Percentiles rank a stretch among this genome's conserved stretches.
These are phyloP conservation scores for Mortierella sp. DNA, from an alignment of 371 early-diverging fungal genomes.

Conservation along the genomic window DNA sequence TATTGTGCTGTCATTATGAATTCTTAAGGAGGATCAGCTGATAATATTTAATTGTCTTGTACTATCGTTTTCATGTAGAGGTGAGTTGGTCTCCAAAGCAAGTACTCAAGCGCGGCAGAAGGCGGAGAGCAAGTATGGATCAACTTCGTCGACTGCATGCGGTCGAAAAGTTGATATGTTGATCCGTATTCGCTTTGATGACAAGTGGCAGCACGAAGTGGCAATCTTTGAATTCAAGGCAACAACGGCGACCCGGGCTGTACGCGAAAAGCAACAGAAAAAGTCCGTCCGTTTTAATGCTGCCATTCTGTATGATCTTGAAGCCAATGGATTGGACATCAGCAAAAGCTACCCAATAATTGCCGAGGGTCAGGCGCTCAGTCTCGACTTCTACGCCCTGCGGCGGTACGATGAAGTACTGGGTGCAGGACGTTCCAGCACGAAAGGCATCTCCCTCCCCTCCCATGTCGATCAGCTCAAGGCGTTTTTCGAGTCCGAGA, in stretches of 20 bases:
- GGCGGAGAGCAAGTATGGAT: slow-evolving; percentile 24
- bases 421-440: slow-evolving; percentile 16
- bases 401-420: slow-evolving; percentile 9
- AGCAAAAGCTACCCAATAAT: slow-evolving; percentile 14
- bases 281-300: slow-evolving; percentile 15
- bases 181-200: slow-evolving; percentile 25
- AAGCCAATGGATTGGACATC: slow-evolving; percentile 16
- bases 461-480: slow-evolving; percentile 16
- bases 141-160: slow-evolving; percentile 18
- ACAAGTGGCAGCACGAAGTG: slow-evolving; percentile 19
- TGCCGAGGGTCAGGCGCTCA: slow-evolving; percentile 12
- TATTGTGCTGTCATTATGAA: slow-evolving; percentile 7
- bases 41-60: slow-evolving; percentile 15
- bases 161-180: slow-evolving; percentile 30
- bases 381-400: slow-evolving; percentile 16
- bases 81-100: slow-evolving; percentile 30
- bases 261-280: slow-evolving; percentile 19
- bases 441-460: slow-evolving; percentile 20
- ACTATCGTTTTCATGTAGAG: slow-evolving; percentile 12
- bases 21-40: slow-evolving; percentile 1
- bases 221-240: slow-evolving; percentile 21
- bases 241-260: slow-evolving; percentile 13
- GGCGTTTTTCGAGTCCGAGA: slow-evolving; percentile 21
- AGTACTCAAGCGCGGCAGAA: slow-evolving; percentile 20
- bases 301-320: slow-evolving; percentile 18